Conservation (phyloP, 768 basidiomycete genomes). For the Dioszegia hungarica region DNA sequence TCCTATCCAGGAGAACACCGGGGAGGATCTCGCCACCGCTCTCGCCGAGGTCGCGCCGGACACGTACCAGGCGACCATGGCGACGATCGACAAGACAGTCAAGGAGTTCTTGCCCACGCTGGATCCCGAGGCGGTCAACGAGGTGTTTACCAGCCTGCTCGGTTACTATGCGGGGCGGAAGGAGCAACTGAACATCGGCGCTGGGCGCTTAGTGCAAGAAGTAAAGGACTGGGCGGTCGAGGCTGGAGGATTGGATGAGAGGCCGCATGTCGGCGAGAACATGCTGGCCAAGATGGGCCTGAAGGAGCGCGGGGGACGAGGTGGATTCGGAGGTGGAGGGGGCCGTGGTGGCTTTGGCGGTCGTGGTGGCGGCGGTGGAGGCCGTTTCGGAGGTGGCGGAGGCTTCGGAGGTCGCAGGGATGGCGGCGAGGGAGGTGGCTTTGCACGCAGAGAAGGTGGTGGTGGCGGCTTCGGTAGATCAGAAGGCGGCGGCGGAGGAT, state of each 20-base stretch:
- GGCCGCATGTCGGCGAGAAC: constrained; percentile 56
- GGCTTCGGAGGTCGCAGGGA: constrained; percentile 15
- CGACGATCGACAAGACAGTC: constrained; percentile 38
- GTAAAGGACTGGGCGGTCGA: constrained; percentile 61
- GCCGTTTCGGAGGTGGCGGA: constrained; percentile 13
- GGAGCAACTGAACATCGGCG: constrained; percentile 54
- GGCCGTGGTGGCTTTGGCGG: constrained; percentile 12
- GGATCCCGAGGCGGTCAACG: constrained; percentile 57
- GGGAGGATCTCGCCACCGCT: constrained; percentile 54
- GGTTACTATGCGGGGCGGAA: constrained; percentile 66
- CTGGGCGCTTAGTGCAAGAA: constrained; percentile 56
- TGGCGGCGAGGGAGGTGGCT: constrained; percentile 14
- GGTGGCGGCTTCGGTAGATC: constrained; percentile 18
- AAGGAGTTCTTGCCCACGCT: constrained; percentile 40
- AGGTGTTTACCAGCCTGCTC: constrained; percentile 63
- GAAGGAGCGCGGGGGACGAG: constrained; percentile 17
- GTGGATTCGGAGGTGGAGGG: constrained; percentile 13
- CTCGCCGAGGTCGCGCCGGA: constrained; percentile 53
- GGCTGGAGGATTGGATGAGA: constrained; percentile 55
- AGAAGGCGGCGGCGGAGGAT: constrained; percentile 8
- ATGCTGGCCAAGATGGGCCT: constrained; percentile 55
- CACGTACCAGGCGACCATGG: constrained; percentile 42
- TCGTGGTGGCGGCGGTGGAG: constrained; percentile 14
- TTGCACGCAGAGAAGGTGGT: constrained; percentile 8
- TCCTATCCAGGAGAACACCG: constrained; percentile 62